phyloP scores from a whole-genome alignment of 2,329 filamentous ascomycete species.

The Xylariaceae sp. region DNA sequence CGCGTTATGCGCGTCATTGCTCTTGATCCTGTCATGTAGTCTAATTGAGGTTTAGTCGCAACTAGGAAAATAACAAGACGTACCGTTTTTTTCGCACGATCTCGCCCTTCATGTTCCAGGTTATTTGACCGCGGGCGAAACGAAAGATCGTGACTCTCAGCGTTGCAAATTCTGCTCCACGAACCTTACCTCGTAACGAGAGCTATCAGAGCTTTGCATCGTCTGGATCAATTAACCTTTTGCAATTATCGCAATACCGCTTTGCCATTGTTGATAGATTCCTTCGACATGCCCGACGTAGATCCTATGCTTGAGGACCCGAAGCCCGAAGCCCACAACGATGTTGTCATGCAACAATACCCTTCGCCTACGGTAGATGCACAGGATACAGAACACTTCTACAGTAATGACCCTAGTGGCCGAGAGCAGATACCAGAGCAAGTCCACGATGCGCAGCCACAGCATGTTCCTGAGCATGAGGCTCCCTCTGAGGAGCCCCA shows the following conservation, averaged over 20 bases:
- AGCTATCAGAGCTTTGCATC: not conserved
- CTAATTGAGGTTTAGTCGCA: too few species aligned
- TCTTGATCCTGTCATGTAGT: not conserved
- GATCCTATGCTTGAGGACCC: conserved; percentile 22
- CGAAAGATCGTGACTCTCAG: too few species aligned
- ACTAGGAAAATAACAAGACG: too few species aligned
- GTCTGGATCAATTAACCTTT: not conserved
- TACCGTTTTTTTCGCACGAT: too few species aligned
- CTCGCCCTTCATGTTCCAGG: too few species aligned
- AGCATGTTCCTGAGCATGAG: conserved; percentile 28
- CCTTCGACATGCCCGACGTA: conserved; percentile 22
- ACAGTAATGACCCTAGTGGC: conserved; percentile 20
- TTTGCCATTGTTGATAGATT: conserved; percentile 5
- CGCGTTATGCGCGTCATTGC: not conserved
- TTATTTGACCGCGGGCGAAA: too few species aligned
- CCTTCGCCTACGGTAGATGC: conserved; percentile 41
- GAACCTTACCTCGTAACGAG: too few species aligned
- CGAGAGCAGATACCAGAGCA: conserved; percentile 21
- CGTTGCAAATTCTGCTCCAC: too few species aligned
- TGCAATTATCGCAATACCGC: conserved; percentile 1
- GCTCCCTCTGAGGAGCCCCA: conserved; percentile 11
- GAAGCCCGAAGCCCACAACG: conserved; percentile 18
- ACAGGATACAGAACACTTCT: conserved; percentile 40
- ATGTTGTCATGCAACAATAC: conserved; percentile 36
- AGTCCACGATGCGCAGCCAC: conserved; percentile 22